These are phyloP conservation scores for Vitis cinerea DNA, from an alignment of 164 flowering plant genomes.

Conservation along the genomic window DNA sequence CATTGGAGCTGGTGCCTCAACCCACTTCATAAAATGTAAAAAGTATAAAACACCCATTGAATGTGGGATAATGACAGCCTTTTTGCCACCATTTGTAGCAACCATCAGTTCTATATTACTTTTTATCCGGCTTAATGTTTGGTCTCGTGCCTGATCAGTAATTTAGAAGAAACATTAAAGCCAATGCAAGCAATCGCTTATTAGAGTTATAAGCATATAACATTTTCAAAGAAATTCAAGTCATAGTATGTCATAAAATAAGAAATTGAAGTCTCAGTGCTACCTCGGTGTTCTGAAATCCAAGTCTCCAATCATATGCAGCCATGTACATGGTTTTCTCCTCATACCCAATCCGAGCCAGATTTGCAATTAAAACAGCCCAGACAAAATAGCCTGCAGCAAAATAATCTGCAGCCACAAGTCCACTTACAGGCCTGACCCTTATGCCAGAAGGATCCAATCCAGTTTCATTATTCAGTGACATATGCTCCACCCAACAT, in stretches of 20 bases:
- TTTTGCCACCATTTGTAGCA: conserved; percentile 63
- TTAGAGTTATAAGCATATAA: not conserved
- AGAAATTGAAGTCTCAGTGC: not conserved
- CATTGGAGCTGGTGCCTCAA: conserved; percentile 84
- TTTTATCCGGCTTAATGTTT: conserved; percentile 64
- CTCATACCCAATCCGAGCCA: conserved; percentile 78
- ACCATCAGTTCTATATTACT: conserved; percentile 76
- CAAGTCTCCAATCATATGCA: conserved; percentile 77
- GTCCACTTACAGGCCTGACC: conserved; percentile 70
- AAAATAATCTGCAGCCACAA: conserved; percentile 82
- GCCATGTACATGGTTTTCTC: conserved; percentile 90
- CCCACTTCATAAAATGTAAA: conserved; percentile 85
- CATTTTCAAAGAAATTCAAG: too few species aligned
- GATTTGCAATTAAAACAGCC: conserved; percentile 79
- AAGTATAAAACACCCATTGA: conserved; percentile 82
- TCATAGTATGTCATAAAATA: too few species aligned
- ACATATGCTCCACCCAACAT: conserved; percentile 82
- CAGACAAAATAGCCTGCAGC: conserved; percentile 80
- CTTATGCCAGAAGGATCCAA: conserved; percentile 67
- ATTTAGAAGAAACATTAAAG: not conserved
- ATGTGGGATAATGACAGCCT: conserved; percentile 72
- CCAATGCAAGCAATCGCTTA: not conserved
- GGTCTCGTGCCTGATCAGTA: conserved; percentile 58
- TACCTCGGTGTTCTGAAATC: conserved; percentile 84
- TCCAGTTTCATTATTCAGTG: conserved; percentile 77